Conservation (phyloP, 345 rosid species). For the Angophora floribunda region DNA sequence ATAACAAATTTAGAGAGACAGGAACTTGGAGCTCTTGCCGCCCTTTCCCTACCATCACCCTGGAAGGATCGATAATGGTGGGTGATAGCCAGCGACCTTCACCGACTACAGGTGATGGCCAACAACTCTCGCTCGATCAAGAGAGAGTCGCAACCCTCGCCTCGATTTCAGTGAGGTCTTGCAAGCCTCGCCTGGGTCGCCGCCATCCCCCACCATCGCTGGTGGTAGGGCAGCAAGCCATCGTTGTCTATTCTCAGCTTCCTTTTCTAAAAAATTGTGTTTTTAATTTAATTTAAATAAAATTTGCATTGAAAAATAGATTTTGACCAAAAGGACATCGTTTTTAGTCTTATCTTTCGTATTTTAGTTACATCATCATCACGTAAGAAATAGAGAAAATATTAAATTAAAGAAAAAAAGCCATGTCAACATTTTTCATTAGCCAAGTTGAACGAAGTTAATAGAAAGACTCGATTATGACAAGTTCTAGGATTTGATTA, state of each 20-base stretch:
- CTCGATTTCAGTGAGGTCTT: fast-evolving
- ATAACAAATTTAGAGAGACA: background rate
- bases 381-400: background rate
- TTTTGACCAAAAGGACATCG: fast-evolving
- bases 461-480: no score
- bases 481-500: fast-evolving
- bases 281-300: no score
- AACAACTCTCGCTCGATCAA: background rate
- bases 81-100: background rate
- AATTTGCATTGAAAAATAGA: no score
- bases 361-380: fast-evolving
- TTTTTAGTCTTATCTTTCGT: background rate
- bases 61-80: fast-evolving
- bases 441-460: no score
- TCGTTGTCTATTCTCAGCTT: no score
- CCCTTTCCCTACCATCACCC: background rate
- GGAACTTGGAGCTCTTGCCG: background rate
- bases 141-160: background rate
- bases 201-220: background rate
- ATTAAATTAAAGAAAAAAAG: no score
- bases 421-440: fast-evolving
- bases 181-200: fast-evolving
- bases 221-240: no score
- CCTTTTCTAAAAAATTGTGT: no score
- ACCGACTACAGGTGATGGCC: fast-evolving